Conservation (phyloP, 1,284 basidiomycete species). For the Puccinia coronata region DNA sequence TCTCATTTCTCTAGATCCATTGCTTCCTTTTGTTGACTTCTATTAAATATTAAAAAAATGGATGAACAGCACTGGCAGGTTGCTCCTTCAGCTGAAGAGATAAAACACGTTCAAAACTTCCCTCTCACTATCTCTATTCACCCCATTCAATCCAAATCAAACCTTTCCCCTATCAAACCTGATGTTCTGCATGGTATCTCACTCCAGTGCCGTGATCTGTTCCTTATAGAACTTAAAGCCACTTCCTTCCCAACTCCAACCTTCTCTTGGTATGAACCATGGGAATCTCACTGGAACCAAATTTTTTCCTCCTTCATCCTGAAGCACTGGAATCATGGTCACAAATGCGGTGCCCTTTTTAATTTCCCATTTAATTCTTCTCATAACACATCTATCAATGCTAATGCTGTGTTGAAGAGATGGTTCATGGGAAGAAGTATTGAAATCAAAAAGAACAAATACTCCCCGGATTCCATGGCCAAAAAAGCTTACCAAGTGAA, state of each 20-base stretch:
- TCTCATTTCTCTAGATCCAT: slow-evolving; percentile 12
- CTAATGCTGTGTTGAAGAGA: background rate
- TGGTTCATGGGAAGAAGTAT: background rate
- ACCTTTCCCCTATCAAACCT: background rate
- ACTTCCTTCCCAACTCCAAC: background rate
- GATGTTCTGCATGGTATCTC: background rate
- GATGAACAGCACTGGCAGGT: background rate
- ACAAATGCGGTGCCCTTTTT: background rate
- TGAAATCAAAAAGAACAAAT: background rate
- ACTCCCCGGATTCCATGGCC: background rate
- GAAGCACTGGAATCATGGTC: background rate
- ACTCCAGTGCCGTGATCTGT: background rate
- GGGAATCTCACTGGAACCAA: slow-evolving; percentile 12
- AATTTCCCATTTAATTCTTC: background rate
- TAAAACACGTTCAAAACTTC: background rate
- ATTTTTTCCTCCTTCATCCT: slow-evolving; percentile 2
- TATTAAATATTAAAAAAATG: background rate
- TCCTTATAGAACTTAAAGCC: background rate
- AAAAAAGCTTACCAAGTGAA: background rate
- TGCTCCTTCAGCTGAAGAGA: background rate
- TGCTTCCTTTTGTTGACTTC: background rate
- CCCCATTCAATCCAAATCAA: background rate
- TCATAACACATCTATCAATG: background rate
- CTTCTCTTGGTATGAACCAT: background rate
- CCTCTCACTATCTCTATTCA: background rate